Evolutionary conservation across 2,329 filamentous ascomycete species (phyloP).

Genomic region (Thielaviopsis musarum): DNA sequence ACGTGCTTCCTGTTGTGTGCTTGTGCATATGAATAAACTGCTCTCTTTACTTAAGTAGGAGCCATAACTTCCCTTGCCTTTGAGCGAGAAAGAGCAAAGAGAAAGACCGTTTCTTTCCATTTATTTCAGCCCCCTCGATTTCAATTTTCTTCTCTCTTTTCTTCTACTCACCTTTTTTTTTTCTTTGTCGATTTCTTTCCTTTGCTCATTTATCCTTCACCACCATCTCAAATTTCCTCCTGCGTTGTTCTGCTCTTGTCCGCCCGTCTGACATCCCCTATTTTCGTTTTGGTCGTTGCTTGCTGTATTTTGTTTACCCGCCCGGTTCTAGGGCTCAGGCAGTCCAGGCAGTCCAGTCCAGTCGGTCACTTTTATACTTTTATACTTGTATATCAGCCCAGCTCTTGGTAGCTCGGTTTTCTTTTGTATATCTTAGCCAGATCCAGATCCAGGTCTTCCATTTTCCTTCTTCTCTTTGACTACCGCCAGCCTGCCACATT

Average conservation of each 20-base stretch:
- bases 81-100: too few species aligned
- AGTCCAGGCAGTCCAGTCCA: background rate
- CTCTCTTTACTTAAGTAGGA: background rate
- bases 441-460: background rate
- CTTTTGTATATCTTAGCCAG: too few species aligned
- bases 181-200: background rate
- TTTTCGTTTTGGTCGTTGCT: background rate
- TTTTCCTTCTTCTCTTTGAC: background rate
- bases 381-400: background rate
- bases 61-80: too few species aligned
- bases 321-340: background rate
- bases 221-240: background rate
- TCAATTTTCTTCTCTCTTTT: background rate
- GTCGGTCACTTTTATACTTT: background rate
- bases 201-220: background rate
- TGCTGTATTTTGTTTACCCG: background rate
- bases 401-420: background rate
- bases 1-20: background rate
- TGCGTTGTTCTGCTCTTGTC: background rate
- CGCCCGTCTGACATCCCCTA: background rate
- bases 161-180: background rate
- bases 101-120: background rate
- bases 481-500: background rate
- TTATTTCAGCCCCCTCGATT: constrained; percentile 1
- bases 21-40: background rate